Evolutionary conservation across 129 eudicot species (phyloP), one percentile per base, ranked within the genome.

Genomic region (Tagetes patula): DNA sequence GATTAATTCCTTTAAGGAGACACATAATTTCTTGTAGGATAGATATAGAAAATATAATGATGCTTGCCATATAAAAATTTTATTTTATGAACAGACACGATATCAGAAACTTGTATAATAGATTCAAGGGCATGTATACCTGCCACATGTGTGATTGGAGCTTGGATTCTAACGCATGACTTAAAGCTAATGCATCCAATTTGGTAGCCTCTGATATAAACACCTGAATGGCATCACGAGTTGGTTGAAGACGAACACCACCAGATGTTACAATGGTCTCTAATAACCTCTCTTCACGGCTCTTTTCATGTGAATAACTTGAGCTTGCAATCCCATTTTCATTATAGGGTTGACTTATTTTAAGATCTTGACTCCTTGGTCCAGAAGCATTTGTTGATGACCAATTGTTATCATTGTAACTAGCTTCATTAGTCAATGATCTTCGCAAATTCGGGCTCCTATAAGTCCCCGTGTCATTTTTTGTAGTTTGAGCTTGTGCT

Each of bases 231-330:
- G 89, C 93, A 83, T 92, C 96, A 42, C 97, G 90, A 20, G 97
- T 85, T 14, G 97, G 97, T 75, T 92, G 97, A 67, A 89, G 75
- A 70, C 97, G 93, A 53, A 92, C 96, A 58, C 96, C 97, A 71
- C 94, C 89, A 80, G 96, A 75, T 62, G 94, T 88, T 52, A 89
- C 97, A 79, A 92, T 85, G 66, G 94, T 89, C 80, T 88, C 96
- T 64, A 92, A 69, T 56, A 92, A 81, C 87, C 88, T 89, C 86
- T 87, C 94, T 59, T 92, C 97, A 60, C 89, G 91, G 55, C 86
- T 86, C 84, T 87, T 88, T 55, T 77, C 81, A 49, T 73, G 80
- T 32, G 75, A 58, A 75, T 74, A 69, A 77, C 91, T 85, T 58
- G 91, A 80, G 55, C 70, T 81, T 20, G 87, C 71, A 73, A 56